A percentile compares a stretch with the other conserved stretches of the same genome.
phyloP scores from a whole-genome alignment of 768 basidiomycete species.

The Lentinula aciculospora region DNA sequence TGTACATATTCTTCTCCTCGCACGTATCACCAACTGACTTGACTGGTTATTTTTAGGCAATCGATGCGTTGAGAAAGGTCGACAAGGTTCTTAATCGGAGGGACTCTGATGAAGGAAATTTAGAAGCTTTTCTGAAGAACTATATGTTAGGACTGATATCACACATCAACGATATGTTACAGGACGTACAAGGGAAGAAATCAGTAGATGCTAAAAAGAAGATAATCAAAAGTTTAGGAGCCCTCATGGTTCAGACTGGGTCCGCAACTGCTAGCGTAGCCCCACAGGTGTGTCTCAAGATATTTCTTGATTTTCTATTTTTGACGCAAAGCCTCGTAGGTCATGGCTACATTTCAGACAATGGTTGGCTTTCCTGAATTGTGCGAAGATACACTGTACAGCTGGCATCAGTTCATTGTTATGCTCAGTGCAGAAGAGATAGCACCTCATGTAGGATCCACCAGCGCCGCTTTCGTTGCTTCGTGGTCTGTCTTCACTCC shows the following conservation, averaged over 20 bases:
- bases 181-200: conserved; percentile 79
- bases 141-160: conserved; percentile 85
- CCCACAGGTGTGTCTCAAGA: conserved; percentile 63
- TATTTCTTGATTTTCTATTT: background rate
- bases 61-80: conserved; percentile 31
- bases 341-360: conserved; percentile 94
- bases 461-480: conserved; percentile 77
- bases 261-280: conserved; percentile 68
- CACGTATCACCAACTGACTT: background rate
- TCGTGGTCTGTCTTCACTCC: conserved; percentile 66
- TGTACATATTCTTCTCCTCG: conserved; percentile 28
- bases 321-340: conserved; percentile 36
- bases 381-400: conserved; percentile 69
- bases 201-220: conserved; percentile 61
- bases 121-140: conserved; percentile 60
- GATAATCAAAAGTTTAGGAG: conserved; percentile 75
- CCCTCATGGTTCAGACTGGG: conserved; percentile 66
- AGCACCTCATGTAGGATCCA: conserved; percentile 80
- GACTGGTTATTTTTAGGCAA: conserved; percentile 20
- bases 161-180: conserved; percentile 78
- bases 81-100: conserved; percentile 36
- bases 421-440: conserved; percentile 65
- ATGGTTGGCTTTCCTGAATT: conserved; percentile 74
- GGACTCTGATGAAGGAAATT: conserved; percentile 25
- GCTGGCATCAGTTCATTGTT: conserved; percentile 75